phyloP scores from a whole-genome alignment of 495 filamentous ascomycete genomes.

The Astrothelium macrocarpum region DNA sequence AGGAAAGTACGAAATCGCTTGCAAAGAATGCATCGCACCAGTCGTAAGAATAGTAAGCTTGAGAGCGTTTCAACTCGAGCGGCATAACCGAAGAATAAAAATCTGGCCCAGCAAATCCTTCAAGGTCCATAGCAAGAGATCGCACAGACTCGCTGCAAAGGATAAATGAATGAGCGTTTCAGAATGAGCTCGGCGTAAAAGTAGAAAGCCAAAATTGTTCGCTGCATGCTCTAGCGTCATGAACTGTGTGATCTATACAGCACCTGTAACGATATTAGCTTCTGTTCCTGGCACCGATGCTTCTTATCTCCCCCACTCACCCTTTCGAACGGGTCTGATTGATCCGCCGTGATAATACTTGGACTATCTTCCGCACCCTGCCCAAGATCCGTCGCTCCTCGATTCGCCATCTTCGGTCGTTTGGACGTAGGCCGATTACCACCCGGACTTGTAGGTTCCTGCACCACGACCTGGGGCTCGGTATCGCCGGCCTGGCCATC shows the following conservation, averaged over 20 bases:
- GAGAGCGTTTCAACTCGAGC: too few relatives aligned
- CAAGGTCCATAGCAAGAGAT: too few relatives aligned
- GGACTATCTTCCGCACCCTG: slow-evolving; percentile 53
- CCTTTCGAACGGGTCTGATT: slow-evolving; percentile 61
- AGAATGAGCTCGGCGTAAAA: too few relatives aligned
- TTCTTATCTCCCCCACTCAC: too few relatives aligned
- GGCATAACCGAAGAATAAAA: too few relatives aligned
- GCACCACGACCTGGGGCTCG: neutral
- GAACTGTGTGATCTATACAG: slow-evolving; percentile 25
- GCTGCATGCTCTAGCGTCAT: neutral
- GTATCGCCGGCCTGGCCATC: neutral
- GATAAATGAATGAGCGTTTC: too few relatives aligned
- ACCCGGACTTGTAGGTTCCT: neutral
- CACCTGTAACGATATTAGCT: slow-evolving; percentile 13
- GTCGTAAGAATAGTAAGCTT: neutral
- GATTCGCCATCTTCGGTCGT: slow-evolving; percentile 41
- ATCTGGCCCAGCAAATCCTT: too few relatives aligned
- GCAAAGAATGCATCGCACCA: neutral
- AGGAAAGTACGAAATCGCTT: neutral
- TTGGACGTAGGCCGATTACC: slow-evolving; percentile 17
- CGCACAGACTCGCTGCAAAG: too few relatives aligned
- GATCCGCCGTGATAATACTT: slow-evolving; percentile 47
- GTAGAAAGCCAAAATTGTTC: too few relatives aligned
- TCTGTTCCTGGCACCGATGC: too few relatives aligned
- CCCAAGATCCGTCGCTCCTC: slow-evolving; percentile 56